Percentiles rank a stretch among this genome's conserved stretches.
phyloP scores from a whole-genome alignment of 352 stramenopile genomes.

The Pythium vanterpoolii region DNA sequence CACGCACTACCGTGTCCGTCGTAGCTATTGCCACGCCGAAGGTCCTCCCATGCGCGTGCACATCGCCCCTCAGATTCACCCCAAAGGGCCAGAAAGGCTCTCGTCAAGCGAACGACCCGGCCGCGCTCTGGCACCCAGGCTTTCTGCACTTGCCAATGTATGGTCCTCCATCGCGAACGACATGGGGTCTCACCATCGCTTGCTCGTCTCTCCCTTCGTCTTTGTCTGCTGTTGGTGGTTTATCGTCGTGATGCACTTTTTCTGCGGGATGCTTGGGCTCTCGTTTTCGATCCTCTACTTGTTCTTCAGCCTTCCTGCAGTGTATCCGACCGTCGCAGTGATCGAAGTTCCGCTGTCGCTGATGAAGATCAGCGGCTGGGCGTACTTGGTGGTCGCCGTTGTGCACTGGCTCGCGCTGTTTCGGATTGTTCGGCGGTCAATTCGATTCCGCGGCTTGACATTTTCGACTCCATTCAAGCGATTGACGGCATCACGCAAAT shows the following conservation, averaged over 20 bases:
- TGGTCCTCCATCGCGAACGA: neutral
- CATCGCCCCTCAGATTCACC: neutral
- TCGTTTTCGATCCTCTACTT: conserved; percentile 10
- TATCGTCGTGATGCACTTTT: conserved; percentile 12
- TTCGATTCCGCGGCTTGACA: neutral
- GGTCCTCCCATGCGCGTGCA: conserved; percentile 4
- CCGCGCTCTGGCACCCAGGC: neutral
- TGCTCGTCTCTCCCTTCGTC: conserved; percentile 10
- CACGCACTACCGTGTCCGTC: no score
- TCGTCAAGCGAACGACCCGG: neutral
- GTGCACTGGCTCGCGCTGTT: conserved; percentile 8
- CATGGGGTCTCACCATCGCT: conserved; percentile 1
- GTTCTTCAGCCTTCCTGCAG: conserved; percentile 18
- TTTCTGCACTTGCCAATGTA: neutral
- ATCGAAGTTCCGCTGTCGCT: conserved; percentile 1
- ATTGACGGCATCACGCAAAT: neutral
- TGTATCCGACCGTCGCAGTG: conserved; percentile 2
- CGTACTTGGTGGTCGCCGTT: neutral
- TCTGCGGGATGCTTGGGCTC: conserved; percentile 14
- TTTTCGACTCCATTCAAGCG: neutral
- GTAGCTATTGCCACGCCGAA: no score
- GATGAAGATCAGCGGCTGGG: conserved; percentile 7
- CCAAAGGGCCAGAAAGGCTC: neutral
- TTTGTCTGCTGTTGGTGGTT: conserved; percentile 17
- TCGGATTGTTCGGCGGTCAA: neutral